A percentile compares a stretch with the other conserved stretches of the same genome.
phyloP scores from a whole-genome alignment of 2,329 filamentous ascomycete genomes.

The Epichloe uncinata region DNA sequence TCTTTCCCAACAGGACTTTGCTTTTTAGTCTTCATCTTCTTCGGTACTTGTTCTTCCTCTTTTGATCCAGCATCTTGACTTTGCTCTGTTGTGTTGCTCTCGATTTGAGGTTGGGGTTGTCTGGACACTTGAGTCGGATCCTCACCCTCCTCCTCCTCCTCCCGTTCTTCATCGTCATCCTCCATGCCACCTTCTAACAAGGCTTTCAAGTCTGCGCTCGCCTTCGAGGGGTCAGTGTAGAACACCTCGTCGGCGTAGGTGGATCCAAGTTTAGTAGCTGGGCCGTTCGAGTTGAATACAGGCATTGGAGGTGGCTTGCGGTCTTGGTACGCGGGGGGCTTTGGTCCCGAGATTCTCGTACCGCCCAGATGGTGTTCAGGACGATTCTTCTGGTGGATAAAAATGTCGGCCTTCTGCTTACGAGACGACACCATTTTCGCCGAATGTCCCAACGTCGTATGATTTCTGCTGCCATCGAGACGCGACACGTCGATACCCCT shows the following conservation, averaged over 20 bases:
- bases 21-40: slow-evolving; percentile 12
- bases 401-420: slow-evolving; percentile 42
- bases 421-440: slow-evolving; percentile 34
- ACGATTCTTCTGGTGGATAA: slow-evolving; percentile 39
- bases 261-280: slow-evolving; percentile 4
- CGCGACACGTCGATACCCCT: slow-evolving; percentile 2
- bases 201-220: slow-evolving; percentile 65
- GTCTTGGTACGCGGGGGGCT: slow-evolving; percentile 32
- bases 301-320: slow-evolving; percentile 32
- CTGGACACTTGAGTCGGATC: not conserved
- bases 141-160: not conserved
- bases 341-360: slow-evolving; percentile 33
- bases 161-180: slow-evolving; percentile 44
- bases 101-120: not conserved
- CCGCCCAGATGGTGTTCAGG: slow-evolving; percentile 42
- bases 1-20: slow-evolving; percentile 25
- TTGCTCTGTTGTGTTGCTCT: slow-evolving; percentile 3
- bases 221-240: slow-evolving; percentile 59
- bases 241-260: slow-evolving; percentile 32
- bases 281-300: slow-evolving; percentile 32
- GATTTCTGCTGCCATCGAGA: slow-evolving; percentile 2
- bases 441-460: slow-evolving; percentile 24
- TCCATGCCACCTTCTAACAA: slow-evolving; percentile 73
- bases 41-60: not conserved
- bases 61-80: slow-evolving; percentile 10